Percentiles rank a stretch among this genome's conserved stretches.
These are phyloP conservation scores for Epichloe coenophiala DNA, from an alignment of 2,329 filamentous ascomycete species.

Conservation along the genomic window DNA sequence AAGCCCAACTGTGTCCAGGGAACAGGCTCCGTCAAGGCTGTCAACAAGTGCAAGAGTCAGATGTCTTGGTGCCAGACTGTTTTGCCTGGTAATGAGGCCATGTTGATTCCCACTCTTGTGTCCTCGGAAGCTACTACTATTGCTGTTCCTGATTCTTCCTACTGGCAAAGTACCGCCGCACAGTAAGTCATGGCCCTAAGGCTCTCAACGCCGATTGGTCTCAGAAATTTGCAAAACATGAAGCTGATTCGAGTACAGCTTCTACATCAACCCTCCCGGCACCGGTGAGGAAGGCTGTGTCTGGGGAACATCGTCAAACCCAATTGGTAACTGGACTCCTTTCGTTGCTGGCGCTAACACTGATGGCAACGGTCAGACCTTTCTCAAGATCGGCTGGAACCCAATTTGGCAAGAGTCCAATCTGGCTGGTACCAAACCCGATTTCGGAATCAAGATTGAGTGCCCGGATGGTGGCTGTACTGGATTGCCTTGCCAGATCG, in stretches of 20 bases:
- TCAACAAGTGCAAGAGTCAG: slow-evolving; percentile 49
- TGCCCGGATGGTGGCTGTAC: slow-evolving; percentile 54
- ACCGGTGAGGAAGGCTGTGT: slow-evolving; percentile 49
- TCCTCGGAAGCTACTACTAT: slow-evolving; percentile 38
- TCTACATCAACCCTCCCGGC: slow-evolving; percentile 67
- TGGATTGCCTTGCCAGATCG: slow-evolving; percentile 61
- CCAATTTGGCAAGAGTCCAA: slow-evolving; percentile 51
- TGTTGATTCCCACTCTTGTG: slow-evolving; percentile 69
- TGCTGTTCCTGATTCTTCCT: slow-evolving; percentile 55
- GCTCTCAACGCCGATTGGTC: background rate
- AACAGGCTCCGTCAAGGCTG: slow-evolving; percentile 47
- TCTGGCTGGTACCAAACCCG: slow-evolving; percentile 43
- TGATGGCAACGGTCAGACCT: slow-evolving; percentile 50
- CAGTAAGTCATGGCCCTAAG: slow-evolving; percentile 41
- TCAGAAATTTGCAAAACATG: no score
- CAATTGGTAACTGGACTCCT: slow-evolving; percentile 63
- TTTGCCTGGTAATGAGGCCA: slow-evolving; percentile 65
- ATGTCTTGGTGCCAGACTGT: slow-evolving; percentile 71
- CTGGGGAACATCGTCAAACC: slow-evolving; percentile 52
- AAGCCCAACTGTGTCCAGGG: slow-evolving; percentile 59
- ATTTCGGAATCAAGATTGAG: slow-evolving; percentile 56
- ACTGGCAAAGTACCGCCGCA: slow-evolving; percentile 61
- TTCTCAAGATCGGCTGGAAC: slow-evolving; percentile 65
- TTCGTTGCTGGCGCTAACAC: slow-evolving; percentile 68
- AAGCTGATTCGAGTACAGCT: slow-evolving; percentile 35